Evolutionary conservation across 495 filamentous ascomycete genomes (phyloP).

Genomic region (Daldinia loculata): DNA sequence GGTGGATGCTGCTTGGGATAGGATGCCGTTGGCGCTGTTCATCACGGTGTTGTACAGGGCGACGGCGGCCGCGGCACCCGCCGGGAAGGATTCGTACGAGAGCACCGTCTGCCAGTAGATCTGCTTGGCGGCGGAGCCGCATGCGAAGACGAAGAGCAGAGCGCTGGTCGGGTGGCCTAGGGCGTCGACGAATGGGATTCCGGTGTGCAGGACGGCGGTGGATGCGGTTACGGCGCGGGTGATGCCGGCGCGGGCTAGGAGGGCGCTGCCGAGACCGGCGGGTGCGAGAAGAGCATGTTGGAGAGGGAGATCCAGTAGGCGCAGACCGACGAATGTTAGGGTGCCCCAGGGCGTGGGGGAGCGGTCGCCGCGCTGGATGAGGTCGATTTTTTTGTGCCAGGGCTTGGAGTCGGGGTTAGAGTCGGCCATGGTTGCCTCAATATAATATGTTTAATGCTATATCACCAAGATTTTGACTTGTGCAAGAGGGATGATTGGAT

Average conservation of each 20-base stretch:
- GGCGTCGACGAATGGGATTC: conserved; percentile 9
- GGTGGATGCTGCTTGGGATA: conserved; percentile 53
- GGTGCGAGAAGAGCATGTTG: conserved; percentile 62
- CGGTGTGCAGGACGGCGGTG: conserved; percentile 43
- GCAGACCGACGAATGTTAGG: conserved; percentile 64
- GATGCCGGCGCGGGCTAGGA: conserved; percentile 33
- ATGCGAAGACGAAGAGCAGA: conserved; percentile 59
- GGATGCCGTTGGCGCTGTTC: conserved; percentile 58
- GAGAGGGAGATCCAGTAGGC: conserved; percentile 63
- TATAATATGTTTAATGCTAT: not conserved
- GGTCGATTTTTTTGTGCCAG: conserved; percentile 32
- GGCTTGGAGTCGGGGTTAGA: not conserved
- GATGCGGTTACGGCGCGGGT: conserved; percentile 15
- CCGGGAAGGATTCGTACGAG: conserved; percentile 55
- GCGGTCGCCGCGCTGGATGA: conserved; percentile 51
- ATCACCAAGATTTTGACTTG: no score
- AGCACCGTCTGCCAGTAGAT: conserved; percentile 54
- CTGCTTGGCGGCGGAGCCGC: conserved; percentile 61
- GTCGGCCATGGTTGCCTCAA: not conserved
- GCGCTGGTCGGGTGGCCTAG: conserved; percentile 39
- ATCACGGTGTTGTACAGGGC: conserved; percentile 56
- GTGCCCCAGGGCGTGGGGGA: conserved; percentile 58
- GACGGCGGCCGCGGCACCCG: conserved; percentile 47
- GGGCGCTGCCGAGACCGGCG: conserved; percentile 32
- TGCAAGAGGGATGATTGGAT: no score